Evolutionary conservation across 768 basidiomycete species (phyloP), one percentile per base, ranked within the genome.

Genomic region (Suillus lakei): DNA sequence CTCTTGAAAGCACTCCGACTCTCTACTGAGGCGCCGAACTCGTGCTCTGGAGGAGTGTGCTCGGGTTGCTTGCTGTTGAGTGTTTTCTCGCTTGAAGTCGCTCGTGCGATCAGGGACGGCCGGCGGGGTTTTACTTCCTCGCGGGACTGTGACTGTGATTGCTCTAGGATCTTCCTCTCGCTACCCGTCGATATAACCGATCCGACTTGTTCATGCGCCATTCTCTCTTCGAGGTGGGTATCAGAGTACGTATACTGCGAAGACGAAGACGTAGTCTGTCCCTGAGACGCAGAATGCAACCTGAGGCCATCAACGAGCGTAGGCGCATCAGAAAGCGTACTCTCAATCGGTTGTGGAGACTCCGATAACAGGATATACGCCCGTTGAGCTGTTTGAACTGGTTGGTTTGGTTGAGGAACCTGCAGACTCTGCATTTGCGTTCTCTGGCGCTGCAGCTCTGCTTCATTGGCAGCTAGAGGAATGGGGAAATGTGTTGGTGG

Each of bases 401-500:
- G 10, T 23, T 50, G 59, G 34, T 63, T 65, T n/a, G 71, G 74
- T 18, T 64, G 69, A 1, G 46, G 43, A 32, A 53, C 41, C 23
- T 68, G 72, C 13, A 72, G 60, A 41, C n/a, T 67, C 44, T 70
- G 76, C 12, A 73, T 60, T 61, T 67, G 74, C n/a, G 32, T 62
- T 63, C 71, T 69, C 64, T 76, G 75, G 8, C 67, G 67, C 10
- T 73, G 73, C 16, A 68, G 50, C 36, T 78, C 76, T 23, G 65
- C 63, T 26, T 78, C 71, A 30, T 62, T 73, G 28, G 59, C 60
- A 9, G 73, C 69, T 6, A 85, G 83, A 41, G 88, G 91, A 16
- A 89, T 76, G 15, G 91, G 91, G 64, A 89, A 86, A 73, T 92
- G 90, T 0, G 85, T 86, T 0, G 91, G 91, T 18, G 91, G 91